Evolutionary conservation across 108 stramenopile genomes (phyloP).

Genomic region (Mediolabrus comicus): DNA sequence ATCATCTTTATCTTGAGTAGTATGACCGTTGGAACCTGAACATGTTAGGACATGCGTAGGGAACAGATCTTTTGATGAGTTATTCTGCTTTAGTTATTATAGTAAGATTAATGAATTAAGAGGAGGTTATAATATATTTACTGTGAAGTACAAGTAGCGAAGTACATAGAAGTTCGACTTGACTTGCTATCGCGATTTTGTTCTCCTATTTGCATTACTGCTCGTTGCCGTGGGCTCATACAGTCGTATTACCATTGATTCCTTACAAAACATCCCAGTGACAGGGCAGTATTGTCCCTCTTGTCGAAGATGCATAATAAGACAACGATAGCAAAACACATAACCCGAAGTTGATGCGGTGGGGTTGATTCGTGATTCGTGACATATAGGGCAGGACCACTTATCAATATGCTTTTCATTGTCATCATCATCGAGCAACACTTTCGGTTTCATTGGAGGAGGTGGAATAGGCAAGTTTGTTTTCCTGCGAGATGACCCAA

Average conservation of each 20-base stretch:
- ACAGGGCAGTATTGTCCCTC: slow-evolving; percentile 59
- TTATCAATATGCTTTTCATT: slow-evolving; percentile 9
- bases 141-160: no score
- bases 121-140: no score
- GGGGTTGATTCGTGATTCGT: slow-evolving; percentile 63
- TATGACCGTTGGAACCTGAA: slow-evolving; percentile 77
- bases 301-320: slow-evolving; percentile 50
- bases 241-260: slow-evolving; percentile 58
- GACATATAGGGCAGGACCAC: slow-evolving; percentile 71
- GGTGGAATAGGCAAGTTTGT: slow-evolving; percentile 46
- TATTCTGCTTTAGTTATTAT: no score
- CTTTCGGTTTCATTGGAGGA: slow-evolving; percentile 42
- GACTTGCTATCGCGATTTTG: not conserved
- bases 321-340: slow-evolving; percentile 75
- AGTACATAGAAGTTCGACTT: no score
- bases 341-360: slow-evolving; percentile 75
- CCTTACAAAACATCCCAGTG: slow-evolving; percentile 60
- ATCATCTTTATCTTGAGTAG: slow-evolving; percentile 35
- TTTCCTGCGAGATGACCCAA: not conserved
- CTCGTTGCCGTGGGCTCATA: slow-evolving; percentile 55
- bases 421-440: slow-evolving; percentile 1
- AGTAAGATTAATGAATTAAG: no score
- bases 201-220: not conserved
- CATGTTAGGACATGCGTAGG: slow-evolving; percentile 73
- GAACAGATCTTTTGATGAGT: slow-evolving; percentile 31